Conservation (phyloP, 208 protist genomes). For the Leishmania mexicana region DNA sequence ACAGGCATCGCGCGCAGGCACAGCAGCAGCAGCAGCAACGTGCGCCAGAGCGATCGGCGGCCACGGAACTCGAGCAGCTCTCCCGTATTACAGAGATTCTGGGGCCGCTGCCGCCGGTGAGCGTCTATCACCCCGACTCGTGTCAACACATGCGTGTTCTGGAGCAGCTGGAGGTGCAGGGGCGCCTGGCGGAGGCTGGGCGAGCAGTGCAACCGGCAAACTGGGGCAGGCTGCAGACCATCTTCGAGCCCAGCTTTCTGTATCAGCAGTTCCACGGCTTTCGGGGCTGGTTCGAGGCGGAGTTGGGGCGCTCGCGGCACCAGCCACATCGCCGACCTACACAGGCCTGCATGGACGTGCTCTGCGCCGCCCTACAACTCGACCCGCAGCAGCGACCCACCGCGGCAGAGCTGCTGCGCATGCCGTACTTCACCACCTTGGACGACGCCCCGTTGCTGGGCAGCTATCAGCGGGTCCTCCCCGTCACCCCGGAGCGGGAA, state of each 20-base stretch:
- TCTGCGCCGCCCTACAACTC: slow-evolving; percentile 74
- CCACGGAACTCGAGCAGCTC: slow-evolving; percentile 80
- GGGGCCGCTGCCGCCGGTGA: slow-evolving; percentile 50
- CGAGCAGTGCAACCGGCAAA: slow-evolving; percentile 14
- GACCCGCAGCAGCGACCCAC: slow-evolving; percentile 72
- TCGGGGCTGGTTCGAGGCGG: slow-evolving; percentile 65
- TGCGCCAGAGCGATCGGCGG: slow-evolving; percentile 32
- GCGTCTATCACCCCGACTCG: slow-evolving; percentile 44
- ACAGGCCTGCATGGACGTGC: slow-evolving; percentile 68
- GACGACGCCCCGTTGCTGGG: slow-evolving; percentile 28
- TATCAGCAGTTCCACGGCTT: slow-evolving; percentile 74
- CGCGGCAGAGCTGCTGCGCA: slow-evolving; percentile 73
- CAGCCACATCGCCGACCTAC: slow-evolving; percentile 52
- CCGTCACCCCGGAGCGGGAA: slow-evolving; percentile 22
- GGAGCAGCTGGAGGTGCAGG: slow-evolving; percentile 40
- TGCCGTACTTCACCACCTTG: slow-evolving; percentile 70
- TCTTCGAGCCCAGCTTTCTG: slow-evolving; percentile 74
- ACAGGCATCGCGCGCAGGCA: slow-evolving; percentile 30
- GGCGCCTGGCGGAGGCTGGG: slow-evolving; percentile 13
- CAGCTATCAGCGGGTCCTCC: slow-evolving; percentile 16
- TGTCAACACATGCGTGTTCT: slow-evolving; percentile 55
- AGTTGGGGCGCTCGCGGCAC: slow-evolving; percentile 52
- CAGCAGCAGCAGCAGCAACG: slow-evolving; percentile 30
- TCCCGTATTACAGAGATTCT: slow-evolving; percentile 70
- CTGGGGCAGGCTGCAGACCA: slow-evolving; percentile 36